A percentile compares a stretch with the other conserved stretches of the same genome.
Evolutionary conservation across 2,329 filamentous ascomycete genomes (phyloP).

Genomic region (Cercospora sp.): DNA sequence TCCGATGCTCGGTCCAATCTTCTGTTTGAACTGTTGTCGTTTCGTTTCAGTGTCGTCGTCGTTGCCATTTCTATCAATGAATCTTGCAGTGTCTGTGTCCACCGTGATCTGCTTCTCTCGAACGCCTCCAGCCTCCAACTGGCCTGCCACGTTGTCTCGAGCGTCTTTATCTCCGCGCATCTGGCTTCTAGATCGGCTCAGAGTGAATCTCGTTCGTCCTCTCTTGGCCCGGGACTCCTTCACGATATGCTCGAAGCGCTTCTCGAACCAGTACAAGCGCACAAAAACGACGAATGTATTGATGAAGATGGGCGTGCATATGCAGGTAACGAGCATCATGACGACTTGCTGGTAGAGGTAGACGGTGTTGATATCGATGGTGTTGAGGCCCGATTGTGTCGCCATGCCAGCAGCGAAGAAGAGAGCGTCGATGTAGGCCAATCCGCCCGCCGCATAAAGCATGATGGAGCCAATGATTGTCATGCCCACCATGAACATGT

Average conservation of each 20-base stretch:
- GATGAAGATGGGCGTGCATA: conserved; percentile 81
- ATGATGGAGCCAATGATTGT: conserved; percentile 74
- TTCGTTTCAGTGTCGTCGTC: conserved; percentile 52
- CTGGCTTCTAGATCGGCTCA: conserved; percentile 38
- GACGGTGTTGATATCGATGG: conserved; percentile 56
- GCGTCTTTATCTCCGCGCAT: conserved; percentile 38
- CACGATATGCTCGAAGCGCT: conserved; percentile 83
- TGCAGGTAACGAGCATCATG: conserved; percentile 68
- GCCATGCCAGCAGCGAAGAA: conserved; percentile 83
- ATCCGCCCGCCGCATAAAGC: conserved; percentile 59
- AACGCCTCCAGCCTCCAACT: conserved; percentile 64
- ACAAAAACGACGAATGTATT: conserved; percentile 86
- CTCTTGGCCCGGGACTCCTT: conserved; percentile 68
- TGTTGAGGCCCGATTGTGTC: conserved; percentile 92
- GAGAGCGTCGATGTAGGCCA: conserved; percentile 82
- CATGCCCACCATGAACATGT: conserved; percentile 77
- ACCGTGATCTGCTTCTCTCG: conserved; percentile 63
- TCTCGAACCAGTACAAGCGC: conserved; percentile 97
- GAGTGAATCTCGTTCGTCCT: conserved; percentile 59
- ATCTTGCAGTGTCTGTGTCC: conserved; percentile 18
- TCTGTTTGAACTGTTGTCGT: conserved; percentile 43
- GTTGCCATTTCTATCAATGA: conserved; percentile 55
- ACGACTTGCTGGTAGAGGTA: conserved; percentile 57
- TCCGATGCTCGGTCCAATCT: conserved; percentile 40
- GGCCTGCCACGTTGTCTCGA: conserved; percentile 46